These are phyloP conservation scores for Penicillium canariense DNA, from an alignment of 495 filamentous ascomycete genomes.

Conservation along the genomic window DNA sequence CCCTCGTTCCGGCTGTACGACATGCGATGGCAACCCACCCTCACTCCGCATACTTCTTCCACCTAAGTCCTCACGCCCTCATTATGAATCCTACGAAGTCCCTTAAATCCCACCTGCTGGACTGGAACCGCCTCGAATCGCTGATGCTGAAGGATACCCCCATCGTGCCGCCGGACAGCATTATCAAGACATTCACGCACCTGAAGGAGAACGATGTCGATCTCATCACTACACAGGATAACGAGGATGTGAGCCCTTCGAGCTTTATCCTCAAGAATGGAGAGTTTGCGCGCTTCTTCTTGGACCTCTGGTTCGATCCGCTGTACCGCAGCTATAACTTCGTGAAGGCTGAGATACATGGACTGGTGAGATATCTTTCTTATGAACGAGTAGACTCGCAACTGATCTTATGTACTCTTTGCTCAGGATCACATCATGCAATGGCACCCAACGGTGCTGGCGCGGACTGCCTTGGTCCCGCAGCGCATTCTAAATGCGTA, in stretches of 20 bases:
- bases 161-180: slow-evolving; percentile 90
- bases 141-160: slow-evolving; percentile 81
- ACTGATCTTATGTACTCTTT: neutral
- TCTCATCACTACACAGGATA: slow-evolving; percentile 81
- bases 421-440: slow-evolving; percentile 82
- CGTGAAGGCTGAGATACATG: slow-evolving; percentile 89
- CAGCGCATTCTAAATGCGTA: slow-evolving; percentile 82
- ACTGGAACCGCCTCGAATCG: slow-evolving; percentile 62
- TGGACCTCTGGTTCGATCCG: slow-evolving; percentile 97
- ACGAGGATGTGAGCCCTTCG: slow-evolving; percentile 68
- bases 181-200: slow-evolving; percentile 92
- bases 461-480: slow-evolving; percentile 79
- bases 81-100: slow-evolving; percentile 83
- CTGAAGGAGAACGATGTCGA: slow-evolving; percentile 74
- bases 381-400: neutral
- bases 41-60: slow-evolving; percentile 75
- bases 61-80: slow-evolving; percentile 75
- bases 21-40: slow-evolving; percentile 83
- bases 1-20: slow-evolving; percentile 77
- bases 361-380: slow-evolving; percentile 60
- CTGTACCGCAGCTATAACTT: slow-evolving; percentile 92
- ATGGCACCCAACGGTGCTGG: slow-evolving; percentile 98
- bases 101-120: slow-evolving; percentile 69
- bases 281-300: slow-evolving; percentile 87
- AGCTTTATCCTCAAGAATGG: slow-evolving; percentile 82